Evolutionary conservation across 2,329 filamentous ascomycete species (phyloP).

Genomic region (Aspergillus tamarii): DNA sequence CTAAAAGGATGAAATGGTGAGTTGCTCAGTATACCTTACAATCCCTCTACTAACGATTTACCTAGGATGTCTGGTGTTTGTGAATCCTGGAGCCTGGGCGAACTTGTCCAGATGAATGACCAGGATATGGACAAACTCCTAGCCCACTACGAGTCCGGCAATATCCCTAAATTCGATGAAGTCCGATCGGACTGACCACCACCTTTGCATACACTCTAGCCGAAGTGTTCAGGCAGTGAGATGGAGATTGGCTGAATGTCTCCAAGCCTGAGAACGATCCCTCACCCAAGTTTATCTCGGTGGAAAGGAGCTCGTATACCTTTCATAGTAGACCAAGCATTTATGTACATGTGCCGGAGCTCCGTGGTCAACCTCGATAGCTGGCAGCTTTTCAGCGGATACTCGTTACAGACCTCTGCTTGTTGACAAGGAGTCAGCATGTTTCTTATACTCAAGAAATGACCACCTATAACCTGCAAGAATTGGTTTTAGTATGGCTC

Average conservation of each 20-base stretch:
- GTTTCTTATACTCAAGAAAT: too few relatives aligned
- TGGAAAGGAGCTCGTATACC: background rate
- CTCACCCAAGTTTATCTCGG: background rate
- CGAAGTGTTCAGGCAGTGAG: background rate
- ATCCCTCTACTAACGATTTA: background rate
- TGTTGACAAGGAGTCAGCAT: background rate
- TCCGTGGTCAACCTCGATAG: background rate
- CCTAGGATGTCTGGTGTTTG: slow-evolving; percentile 88
- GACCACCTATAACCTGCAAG: background rate
- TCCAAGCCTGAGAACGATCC: background rate
- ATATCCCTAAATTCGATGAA: slow-evolving; percentile 42
- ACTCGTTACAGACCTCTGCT: background rate
- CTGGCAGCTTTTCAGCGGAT: background rate
- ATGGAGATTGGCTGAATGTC: background rate
- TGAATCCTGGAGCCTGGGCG: slow-evolving; percentile 81
- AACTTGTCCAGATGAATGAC: slow-evolving; percentile 80
- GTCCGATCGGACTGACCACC: slow-evolving; percentile 28
- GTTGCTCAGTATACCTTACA: slow-evolving; percentile 29
- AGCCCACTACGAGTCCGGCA: slow-evolving; percentile 63
- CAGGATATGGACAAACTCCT: slow-evolving; percentile 84
- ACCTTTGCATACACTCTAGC: background rate
- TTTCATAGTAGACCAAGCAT: background rate
- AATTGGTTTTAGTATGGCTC: background rate
- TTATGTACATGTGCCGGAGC: background rate
- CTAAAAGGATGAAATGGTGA: slow-evolving; percentile 88